Conservation (phyloP, 2,329 filamentous ascomycete genomes). For the Fusarium sacchari region DNA sequence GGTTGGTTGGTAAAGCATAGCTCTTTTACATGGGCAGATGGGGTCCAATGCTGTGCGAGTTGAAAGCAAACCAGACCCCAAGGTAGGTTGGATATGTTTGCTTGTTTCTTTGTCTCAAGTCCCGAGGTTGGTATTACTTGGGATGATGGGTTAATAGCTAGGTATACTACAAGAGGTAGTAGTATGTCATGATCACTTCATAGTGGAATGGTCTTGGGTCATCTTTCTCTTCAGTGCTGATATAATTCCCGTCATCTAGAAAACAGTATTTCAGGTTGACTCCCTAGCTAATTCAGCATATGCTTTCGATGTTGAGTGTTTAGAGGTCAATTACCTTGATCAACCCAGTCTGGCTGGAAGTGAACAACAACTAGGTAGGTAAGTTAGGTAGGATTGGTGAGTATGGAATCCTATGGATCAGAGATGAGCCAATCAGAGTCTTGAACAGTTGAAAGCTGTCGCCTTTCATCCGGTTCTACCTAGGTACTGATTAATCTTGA, state of each 20-base stretch:
- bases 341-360: background rate
- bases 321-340: background rate
- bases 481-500: background rate
- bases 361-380: background rate
- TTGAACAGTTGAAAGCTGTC: slow-evolving; percentile 34
- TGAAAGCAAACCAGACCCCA: background rate
- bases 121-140: background rate
- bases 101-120: background rate
- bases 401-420: background rate
- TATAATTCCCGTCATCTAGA: background rate
- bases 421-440: slow-evolving; percentile 34
- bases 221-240: background rate
- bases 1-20: background rate
- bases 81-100: background rate
- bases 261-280: background rate
- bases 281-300: no score
- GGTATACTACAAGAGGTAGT: no score
- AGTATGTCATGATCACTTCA: background rate
- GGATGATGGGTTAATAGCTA: background rate
- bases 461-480: slow-evolving; percentile 22
- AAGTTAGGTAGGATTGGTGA: no score
- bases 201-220: background rate
- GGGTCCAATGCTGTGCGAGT: background rate
- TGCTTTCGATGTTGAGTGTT: background rate
- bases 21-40: background rate